phyloP scores from a whole-genome alignment of 768 basidiomycete genomes.

The Mrakia blollopis region DNA sequence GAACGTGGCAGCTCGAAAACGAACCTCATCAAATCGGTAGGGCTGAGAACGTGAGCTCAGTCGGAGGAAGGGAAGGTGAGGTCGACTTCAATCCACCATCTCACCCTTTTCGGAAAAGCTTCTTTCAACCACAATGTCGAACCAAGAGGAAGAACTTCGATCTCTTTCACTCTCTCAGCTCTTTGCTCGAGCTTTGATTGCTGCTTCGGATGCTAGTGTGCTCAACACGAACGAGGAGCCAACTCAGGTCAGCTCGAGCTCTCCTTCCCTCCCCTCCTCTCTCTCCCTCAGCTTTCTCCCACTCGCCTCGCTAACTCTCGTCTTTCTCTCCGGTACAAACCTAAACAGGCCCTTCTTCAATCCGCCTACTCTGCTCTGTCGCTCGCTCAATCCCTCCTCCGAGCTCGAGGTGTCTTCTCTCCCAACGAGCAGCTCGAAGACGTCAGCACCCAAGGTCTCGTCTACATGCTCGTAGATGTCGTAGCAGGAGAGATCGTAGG shows the following conservation, averaged over 20 bases:
- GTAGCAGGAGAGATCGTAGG: slow-evolving; percentile 41
- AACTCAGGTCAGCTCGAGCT: slow-evolving; percentile 22
- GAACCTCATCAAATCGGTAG: background rate
- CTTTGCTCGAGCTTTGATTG: slow-evolving; percentile 17
- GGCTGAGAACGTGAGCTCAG: background rate
- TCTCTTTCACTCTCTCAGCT: slow-evolving; percentile 30
- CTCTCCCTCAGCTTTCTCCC: background rate
- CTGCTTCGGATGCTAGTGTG: slow-evolving; percentile 14
- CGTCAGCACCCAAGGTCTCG: slow-evolving; percentile 41
- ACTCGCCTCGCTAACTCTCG: background rate
- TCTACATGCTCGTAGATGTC: slow-evolving; percentile 43
- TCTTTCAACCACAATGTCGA: slow-evolving; percentile 1
- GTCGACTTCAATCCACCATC: no score
- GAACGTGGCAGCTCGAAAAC: background rate
- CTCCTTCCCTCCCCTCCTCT: background rate
- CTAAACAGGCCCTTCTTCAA: slow-evolving; percentile 11
- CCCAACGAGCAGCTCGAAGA: slow-evolving; percentile 44
- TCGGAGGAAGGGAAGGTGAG: no score
- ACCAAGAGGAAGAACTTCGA: background rate
- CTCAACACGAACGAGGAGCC: slow-evolving; percentile 15
- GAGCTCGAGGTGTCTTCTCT: slow-evolving; percentile 42
- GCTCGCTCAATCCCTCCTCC: slow-evolving; percentile 25
- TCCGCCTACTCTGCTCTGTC: background rate
- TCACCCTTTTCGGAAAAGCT: no score
- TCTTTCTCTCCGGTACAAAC: background rate